Evolutionary conservation across 2,329 filamentous ascomycete genomes (phyloP).

Genomic region (Paecilomyces sp.): DNA sequence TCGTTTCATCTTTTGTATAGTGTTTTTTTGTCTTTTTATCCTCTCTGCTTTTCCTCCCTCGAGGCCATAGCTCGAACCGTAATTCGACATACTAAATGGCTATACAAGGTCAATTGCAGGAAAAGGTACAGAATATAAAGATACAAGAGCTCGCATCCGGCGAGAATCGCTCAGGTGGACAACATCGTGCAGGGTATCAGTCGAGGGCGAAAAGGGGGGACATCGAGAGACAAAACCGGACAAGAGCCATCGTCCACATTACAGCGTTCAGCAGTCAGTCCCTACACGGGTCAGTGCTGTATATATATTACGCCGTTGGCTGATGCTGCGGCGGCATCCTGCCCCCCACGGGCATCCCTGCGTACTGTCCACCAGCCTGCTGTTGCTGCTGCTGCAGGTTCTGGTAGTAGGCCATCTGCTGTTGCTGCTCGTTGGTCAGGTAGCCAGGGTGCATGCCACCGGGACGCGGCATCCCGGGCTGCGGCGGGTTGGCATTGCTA

Average conservation of each 20-base stretch:
- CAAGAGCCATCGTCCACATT: conserved; percentile 17
- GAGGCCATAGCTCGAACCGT: background rate
- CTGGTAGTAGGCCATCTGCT: conserved; percentile 75
- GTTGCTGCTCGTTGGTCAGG: conserved; percentile 59
- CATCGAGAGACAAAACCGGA: conserved; percentile 6
- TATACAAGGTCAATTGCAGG: background rate
- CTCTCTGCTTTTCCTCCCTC: conserved; percentile 9
- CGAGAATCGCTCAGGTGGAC: conserved; percentile 16
- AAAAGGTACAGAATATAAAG: background rate
- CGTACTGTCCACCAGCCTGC: conserved; percentile 61
- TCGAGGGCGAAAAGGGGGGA: conserved; percentile 21
- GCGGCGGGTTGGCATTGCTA: conserved; percentile 65
- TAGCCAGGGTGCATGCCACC: conserved; percentile 64
- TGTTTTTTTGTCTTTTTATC: conserved; percentile 11
- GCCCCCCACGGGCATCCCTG: conserved; percentile 64
- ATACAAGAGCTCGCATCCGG: conserved; percentile 8
- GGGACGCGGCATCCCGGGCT: conserved; percentile 60
- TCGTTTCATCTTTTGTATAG: conserved; percentile 6
- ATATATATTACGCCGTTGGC: conserved; percentile 58
- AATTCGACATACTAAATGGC: background rate
- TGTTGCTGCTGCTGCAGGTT: conserved; percentile 70
- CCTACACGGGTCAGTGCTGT: conserved; percentile 8
- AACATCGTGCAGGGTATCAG: conserved; percentile 28
- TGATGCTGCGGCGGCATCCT: conserved; percentile 78
- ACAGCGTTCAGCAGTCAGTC: conserved; percentile 7